Percentiles rank a stretch among this genome's conserved stretches.
Evolutionary conservation across 2,329 filamentous ascomycete species (phyloP).

Genomic region (Pseudonectria buxi): DNA sequence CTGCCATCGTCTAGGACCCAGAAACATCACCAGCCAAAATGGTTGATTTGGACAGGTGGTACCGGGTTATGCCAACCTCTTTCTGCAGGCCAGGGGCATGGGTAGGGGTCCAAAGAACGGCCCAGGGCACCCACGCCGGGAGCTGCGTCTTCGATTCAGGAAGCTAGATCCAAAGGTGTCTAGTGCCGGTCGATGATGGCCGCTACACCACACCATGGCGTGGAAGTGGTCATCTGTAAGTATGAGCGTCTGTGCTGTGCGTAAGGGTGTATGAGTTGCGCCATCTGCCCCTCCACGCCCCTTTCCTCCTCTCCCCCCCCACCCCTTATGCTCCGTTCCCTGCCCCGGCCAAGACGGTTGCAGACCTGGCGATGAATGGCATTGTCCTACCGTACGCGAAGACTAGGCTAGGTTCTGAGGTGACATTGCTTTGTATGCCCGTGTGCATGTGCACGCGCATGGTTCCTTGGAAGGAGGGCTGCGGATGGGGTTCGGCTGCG

Average conservation of each 20-base stretch:
- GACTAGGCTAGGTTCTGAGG: conserved; percentile 18
- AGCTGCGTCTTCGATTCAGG: conserved; percentile 21
- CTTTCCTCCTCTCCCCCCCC: conserved; percentile 1
- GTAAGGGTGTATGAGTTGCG: conserved; percentile 9
- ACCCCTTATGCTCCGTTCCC: conserved; percentile 7
- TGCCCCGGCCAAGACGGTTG: conserved; percentile 17
- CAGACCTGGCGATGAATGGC: conserved; percentile 21
- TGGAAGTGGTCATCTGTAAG: background rate
- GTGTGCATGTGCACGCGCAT: conserved; percentile 16
- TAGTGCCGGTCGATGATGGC: conserved; percentile 3
- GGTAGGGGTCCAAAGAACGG: conserved; percentile 20
- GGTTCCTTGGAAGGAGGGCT: conserved; percentile 9
- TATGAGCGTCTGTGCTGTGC: conserved; percentile 3
- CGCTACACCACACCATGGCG: conserved; percentile 14
- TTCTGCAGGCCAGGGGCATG: conserved; percentile 18
- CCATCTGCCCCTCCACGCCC: conserved; percentile 12
- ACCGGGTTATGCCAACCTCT: conserved; percentile 17
- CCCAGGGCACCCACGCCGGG: conserved; percentile 16
- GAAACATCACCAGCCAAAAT: conserved; percentile 21
- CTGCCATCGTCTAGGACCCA: conserved; percentile 18
- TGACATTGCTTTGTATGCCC: conserved; percentile 17
- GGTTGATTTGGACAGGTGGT: conserved; percentile 21
- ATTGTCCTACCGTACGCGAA: conserved; percentile 19
- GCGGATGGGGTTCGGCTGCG: too few relatives aligned
- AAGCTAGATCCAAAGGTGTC: conserved; percentile 10